phyloP scores from a whole-genome alignment of 1,284 basidiomycete genomes.

The Sporisorium scitamineum region DNA sequence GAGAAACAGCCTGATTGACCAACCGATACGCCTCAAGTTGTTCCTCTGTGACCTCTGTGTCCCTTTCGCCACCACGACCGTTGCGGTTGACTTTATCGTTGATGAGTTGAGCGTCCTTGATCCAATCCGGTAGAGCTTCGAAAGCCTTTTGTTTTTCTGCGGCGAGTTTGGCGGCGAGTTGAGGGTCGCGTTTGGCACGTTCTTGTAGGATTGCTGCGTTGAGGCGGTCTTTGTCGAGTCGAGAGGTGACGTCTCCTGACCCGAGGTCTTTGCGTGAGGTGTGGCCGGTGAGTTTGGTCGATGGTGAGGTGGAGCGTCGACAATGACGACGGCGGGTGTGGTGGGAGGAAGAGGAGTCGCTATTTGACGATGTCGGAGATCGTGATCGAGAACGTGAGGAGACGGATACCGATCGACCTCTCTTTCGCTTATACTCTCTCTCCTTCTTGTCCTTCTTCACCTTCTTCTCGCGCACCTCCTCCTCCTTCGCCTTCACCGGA shows the following conservation, averaged over 20 bases:
- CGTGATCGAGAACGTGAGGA: constrained; percentile 3
- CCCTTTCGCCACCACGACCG: constrained; percentile 59
- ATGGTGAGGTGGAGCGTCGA: not conserved
- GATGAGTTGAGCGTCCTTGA: constrained; percentile 48
- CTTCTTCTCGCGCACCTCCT: constrained; percentile 1
- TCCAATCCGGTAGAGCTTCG: constrained; percentile 52
- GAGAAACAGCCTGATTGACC: constrained; percentile 69
- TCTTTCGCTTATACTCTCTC: constrained; percentile 2
- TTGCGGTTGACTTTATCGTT: constrained; percentile 52
- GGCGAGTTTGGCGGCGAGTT: constrained; percentile 22
- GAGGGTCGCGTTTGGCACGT: constrained; percentile 28
- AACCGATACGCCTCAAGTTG: constrained; percentile 90
- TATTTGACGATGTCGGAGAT: not conserved
- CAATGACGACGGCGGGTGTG: not conserved
- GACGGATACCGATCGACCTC: not conserved
- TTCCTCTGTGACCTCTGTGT: constrained; percentile 87
- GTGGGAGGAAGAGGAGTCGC: not conserved
- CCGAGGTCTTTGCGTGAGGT: constrained; percentile 13
- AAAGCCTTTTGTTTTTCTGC: not conserved
- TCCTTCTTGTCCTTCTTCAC: not conserved
- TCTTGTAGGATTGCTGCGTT: constrained; percentile 38
- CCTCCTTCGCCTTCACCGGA: not conserved
- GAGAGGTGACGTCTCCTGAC: constrained; percentile 12
- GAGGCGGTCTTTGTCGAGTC: constrained; percentile 40
- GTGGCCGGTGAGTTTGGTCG: constrained; percentile 4